A percentile compares a stretch with the other conserved stretches of the same genome.
Evolutionary conservation across 371 early-diverging fungal species (phyloP).

Genomic region (Mucor indicus): DNA sequence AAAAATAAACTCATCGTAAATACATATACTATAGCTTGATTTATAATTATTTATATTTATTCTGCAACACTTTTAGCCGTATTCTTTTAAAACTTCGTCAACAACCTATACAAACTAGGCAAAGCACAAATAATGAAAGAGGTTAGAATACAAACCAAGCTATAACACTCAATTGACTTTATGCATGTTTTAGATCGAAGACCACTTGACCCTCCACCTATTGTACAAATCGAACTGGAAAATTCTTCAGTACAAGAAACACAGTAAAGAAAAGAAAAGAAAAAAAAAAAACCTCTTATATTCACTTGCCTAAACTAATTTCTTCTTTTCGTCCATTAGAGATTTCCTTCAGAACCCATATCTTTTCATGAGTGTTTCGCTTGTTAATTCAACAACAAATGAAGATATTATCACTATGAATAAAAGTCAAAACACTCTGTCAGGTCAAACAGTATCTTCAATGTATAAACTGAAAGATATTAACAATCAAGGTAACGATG

Average conservation of each 20-base stretch:
- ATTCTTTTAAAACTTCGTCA: slow-evolving; percentile 29
- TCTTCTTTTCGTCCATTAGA: slow-evolving; percentile 23
- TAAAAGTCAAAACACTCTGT: slow-evolving; percentile 18
- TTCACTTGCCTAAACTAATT: neutral
- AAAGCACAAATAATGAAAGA: slow-evolving; percentile 34
- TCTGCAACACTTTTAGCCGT: slow-evolving; percentile 2
- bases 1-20: slow-evolving; percentile 14
- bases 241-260: slow-evolving; percentile 37
- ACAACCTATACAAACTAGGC: slow-evolving; percentile 36
- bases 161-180: neutral
- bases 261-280: slow-evolving; percentile 25
- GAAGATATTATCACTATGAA: slow-evolving; percentile 29
- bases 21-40: neutral
- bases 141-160: slow-evolving; percentile 6
- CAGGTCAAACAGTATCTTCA: slow-evolving; percentile 84
- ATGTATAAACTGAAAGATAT: slow-evolving; percentile 28
- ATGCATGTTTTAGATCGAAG: slow-evolving; percentile 65
- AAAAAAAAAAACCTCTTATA: no score
- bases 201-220: slow-evolving; percentile 89
- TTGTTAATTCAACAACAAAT: slow-evolving; percentile 48
- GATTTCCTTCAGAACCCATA: slow-evolving; percentile 71
- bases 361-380: slow-evolving; percentile 71
- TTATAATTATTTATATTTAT: neutral
- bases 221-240: slow-evolving; percentile 67
- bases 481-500: slow-evolving; percentile 58